Base-by-base conservation (phyloP, 1,139 yeast species). In the Kodamaea derodonti region DNA sequence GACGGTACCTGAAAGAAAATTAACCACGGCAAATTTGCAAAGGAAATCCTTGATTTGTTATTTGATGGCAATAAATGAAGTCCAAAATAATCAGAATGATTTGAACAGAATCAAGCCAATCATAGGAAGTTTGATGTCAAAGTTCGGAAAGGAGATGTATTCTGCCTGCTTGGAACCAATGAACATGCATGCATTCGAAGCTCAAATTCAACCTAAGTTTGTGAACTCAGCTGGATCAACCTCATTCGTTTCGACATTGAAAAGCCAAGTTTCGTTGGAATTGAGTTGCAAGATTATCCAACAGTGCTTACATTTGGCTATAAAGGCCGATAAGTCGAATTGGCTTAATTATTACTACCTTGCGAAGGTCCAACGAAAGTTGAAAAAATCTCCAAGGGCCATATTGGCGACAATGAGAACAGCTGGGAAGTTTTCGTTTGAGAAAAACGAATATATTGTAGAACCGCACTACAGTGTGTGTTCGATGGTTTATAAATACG, bases 391-490 rank as follows among this genome's bases (percentile, higher is more conserved):
- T 12, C 52, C 66, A 0, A 29, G 43, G 0, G 39, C 51, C 2
- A 70, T 73, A 0, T 39, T 78, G 10, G 60, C 62, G 0, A 56
- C 73, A 3, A 48, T 78, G 11, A 30, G 63, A 8, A 52, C 52
- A 22, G 58, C 86, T 0, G 67, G 78, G 32, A 35, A 42, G 2
- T 41, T 67, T 3, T 75, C 80, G 1, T 55, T 61, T 3, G 65
- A 62, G 5, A 55, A 58, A 13, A 59, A 75, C 1, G 92, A 79
- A 31, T 68, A 70, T 1, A 62, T 79, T 4, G 57, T 86, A 27
- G 95, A 86, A 48, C 90, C 95, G 0, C 86, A 81, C 51, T 87
- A 87, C 49, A 65, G 70, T 34, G 52, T 83, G 11, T 72, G 84
- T 24, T 69, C 88, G 0, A 44, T 75, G 33, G 51, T 76, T 7